These are phyloP conservation scores for Phytopythium ostracodes DNA, from an alignment of 352 stramenopile genomes.

Conservation along the genomic window DNA sequence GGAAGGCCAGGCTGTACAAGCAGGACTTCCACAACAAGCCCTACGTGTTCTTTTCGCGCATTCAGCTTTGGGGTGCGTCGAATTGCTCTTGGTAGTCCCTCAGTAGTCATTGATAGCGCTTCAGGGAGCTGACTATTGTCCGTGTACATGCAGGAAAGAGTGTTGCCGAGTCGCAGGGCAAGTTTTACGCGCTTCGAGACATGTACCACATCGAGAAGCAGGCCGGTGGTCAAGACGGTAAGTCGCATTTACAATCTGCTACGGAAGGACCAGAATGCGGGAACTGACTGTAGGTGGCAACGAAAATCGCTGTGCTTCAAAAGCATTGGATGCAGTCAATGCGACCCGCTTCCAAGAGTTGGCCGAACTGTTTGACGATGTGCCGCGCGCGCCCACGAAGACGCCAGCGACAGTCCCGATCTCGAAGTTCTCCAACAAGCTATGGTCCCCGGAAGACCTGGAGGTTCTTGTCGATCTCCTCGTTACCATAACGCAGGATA, in stretches of 20 bases:
- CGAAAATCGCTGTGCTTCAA: background rate
- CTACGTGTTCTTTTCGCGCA: conserved; percentile 59
- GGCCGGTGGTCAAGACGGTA: background rate
- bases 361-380: conserved; percentile 41
- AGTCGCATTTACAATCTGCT: background rate
- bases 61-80: conserved; percentile 57
- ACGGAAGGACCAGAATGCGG: background rate
- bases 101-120: background rate
- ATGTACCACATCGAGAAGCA: conserved; percentile 52
- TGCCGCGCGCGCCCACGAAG: conserved; percentile 25
- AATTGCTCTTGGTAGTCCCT: background rate
- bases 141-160: conserved; percentile 29
- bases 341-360: conserved; percentile 34
- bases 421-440: conserved; percentile 27
- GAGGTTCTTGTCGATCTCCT: conserved; percentile 51
- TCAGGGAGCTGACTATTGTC: background rate
- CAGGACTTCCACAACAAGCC: conserved; percentile 28
- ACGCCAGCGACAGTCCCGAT: conserved; percentile 14
- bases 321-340: conserved; percentile 6
- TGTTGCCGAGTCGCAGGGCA: conserved; percentile 50
- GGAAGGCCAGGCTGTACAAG: conserved; percentile 61
- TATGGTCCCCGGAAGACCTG: conserved; percentile 60
- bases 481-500: conserved; percentile 53
- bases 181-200: conserved; percentile 72
- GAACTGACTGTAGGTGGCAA: background rate